These are phyloP conservation scores for Cladorrhinum samala DNA, from an alignment of 495 filamentous ascomycete genomes.

Conservation along the genomic window DNA sequence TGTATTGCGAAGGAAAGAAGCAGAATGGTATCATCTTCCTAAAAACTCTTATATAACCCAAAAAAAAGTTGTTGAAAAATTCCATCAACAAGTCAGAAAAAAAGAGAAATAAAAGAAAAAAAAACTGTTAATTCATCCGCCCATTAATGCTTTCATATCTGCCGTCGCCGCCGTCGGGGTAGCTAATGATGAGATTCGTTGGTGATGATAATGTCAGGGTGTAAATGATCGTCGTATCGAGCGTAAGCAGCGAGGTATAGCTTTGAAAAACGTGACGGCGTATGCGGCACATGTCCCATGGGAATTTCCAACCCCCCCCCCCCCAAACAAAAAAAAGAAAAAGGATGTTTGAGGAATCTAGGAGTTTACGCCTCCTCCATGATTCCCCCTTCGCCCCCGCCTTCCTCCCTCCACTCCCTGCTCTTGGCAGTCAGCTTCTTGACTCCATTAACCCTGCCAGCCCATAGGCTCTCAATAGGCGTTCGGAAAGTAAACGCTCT, in stretches of 20 bases:
- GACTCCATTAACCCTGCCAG: constrained; percentile 68
- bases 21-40: constrained; percentile 27
- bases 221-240: too few species aligned
- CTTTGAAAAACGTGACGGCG: too few species aligned
- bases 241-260: too few species aligned
- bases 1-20: constrained; percentile 7
- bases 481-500: constrained; percentile 91
- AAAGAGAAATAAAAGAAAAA: neutral
- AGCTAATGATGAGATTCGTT: too few species aligned
- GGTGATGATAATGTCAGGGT: too few species aligned
- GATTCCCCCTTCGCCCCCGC: constrained; percentile 70
- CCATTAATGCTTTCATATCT: too few species aligned
- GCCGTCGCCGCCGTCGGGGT: too few species aligned
- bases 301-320: neutral
- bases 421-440: constrained; percentile 70
- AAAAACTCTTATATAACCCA: neutral
- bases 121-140: neutral
- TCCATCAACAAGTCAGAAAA: neutral
- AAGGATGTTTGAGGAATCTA: neutral
- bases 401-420: constrained; percentile 80
- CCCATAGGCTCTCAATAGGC: constrained; percentile 78
- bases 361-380: constrained; percentile 60
- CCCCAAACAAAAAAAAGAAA: neutral
- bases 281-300: too few species aligned
- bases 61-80: neutral